Base-by-base conservation (phyloP, 2,329 filamentous ascomycete species). In the Pyrenochaeta sp. region DNA sequence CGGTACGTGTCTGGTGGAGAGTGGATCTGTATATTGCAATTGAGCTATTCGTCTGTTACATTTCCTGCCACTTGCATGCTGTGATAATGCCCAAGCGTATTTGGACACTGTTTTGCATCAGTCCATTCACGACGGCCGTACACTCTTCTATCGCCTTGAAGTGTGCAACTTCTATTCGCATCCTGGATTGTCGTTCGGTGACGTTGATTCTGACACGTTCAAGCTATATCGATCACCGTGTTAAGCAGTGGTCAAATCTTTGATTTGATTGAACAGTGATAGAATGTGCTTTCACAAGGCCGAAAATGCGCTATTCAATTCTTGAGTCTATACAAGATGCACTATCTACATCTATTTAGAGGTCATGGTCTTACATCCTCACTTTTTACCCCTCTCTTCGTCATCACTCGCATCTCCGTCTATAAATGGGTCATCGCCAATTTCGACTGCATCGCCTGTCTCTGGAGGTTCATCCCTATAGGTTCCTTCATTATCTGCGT, bases 401-500 rank as follows among this genome's bases (percentile, higher is more conserved):
- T 73, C 68, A 18, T 68, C 68, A 18, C 52, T 56, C 6, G 46
- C 60, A 62, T 81, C 79, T 0, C 78, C 79, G 30, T 73, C 72
- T 41, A 72, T 74, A 53, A 81, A 82, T 1, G 79, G 75, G 64
- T 80, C 77, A 32, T 77, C 68, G 14, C 75, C 73, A 27, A 75
- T 68, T 23, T 75, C 71, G 5, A 69, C 56, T 1, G 76, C 78
- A 46, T 79, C 77, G 18, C 77, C 78, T 35, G 74, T 73, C 43
- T 72, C 68, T 1, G 75, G 75, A 21, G 72, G 74, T 21, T 80
- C 77, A 58, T 81, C 78, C 41, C 72, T 67, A 59, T 79, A 80
- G 44, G 70, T 70, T 23, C 23, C 23, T 27, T 27, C 23, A 27
- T 27, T 27, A 27, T 73, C 71, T 39, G 72, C 67, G 60, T 79